These are phyloP conservation scores for Penicillium argentinense DNA, from an alignment of 495 filamentous ascomycete genomes.

Conservation along the genomic window DNA sequence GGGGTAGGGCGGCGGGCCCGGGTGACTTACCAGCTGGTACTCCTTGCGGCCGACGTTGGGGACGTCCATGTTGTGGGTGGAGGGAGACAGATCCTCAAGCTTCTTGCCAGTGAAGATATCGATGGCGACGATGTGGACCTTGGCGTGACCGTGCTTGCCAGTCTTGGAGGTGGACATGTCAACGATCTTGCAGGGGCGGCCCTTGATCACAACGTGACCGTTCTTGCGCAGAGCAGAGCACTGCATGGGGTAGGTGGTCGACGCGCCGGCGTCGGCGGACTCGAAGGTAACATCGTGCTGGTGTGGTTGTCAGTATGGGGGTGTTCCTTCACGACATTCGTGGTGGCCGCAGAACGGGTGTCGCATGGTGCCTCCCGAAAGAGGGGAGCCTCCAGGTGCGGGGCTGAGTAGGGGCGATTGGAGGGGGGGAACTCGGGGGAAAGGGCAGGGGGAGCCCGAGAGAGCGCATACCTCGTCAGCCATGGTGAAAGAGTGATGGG, in stretches of 20 bases:
- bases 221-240: slow-evolving; percentile 99
- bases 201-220: slow-evolving; percentile 97
- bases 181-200: slow-evolving; percentile 98
- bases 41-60: slow-evolving; percentile 86
- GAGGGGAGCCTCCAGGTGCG: slow-evolving; percentile 37
- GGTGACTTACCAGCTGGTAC: slow-evolving; percentile 81
- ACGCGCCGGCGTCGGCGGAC: slow-evolving; percentile 89
- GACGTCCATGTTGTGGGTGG: slow-evolving; percentile 99
- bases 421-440: slow-evolving; percentile 2
- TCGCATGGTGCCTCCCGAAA: slow-evolving; percentile 20
- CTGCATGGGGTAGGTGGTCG: slow-evolving; percentile 93
- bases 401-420: slow-evolving; percentile 24
- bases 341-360: background rate
- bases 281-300: slow-evolving; percentile 93
- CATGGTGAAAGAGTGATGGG: slow-evolving; percentile 37
- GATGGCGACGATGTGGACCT: slow-evolving; percentile 95
- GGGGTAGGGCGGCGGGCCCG: background rate
- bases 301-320: slow-evolving; percentile 9
- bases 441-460: background rate
- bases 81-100: slow-evolving; percentile 97
- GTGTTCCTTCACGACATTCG: background rate
- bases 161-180: slow-evolving; percentile 99
- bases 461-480: slow-evolving; percentile 41
- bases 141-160: slow-evolving; percentile 99
- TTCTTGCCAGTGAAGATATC: slow-evolving; percentile 99